Evolutionary conservation across 2,329 filamentous ascomycete species (phyloP), one percentile per base, ranked within the genome.

Genomic region (Xylariaceae sp.): DNA sequence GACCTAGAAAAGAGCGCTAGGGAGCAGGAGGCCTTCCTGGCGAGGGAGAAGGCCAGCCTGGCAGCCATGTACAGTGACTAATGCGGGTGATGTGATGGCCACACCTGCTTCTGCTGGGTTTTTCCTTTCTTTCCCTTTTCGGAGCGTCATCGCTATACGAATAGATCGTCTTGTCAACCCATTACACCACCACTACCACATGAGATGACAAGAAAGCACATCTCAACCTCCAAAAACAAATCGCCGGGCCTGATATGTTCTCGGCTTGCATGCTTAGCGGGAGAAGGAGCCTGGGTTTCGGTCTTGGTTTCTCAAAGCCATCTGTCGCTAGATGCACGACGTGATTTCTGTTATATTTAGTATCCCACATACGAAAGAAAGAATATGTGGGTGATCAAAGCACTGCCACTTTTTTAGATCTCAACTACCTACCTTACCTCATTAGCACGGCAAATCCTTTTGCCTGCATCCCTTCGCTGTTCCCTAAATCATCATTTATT

Each of bases 1-100:
- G 82, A 86, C 69, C 63, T 86, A 55, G 76, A 82, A 57, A 81
- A 83, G 74, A 84, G 80, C 65, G 71, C 79, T 26, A 64, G 69
- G 27, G 83, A 86, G 66, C 83, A 86, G 65, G 78, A 78, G 58
- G 70, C 60, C 34, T 86, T 83, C 58, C 67, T 86, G 61, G 68
- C 61, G 2, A 53, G 67, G 48, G 69, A 72, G 47, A 72, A 65
- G 51, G 60, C 60, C 9, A 62, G 58, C 47, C 56, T 59, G 32
- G 40, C 40, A n/a, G 51, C 40, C 8, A 35, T 19, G 37, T 56
- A 61, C 31, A 61, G 54, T 12, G 52, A 59, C 53, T 57, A 35
- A 56, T 9, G 7, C 43, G 43, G 11, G 3, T 37, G 35, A 9
- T 11, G 8, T 11, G 5, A 5, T 34, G 32, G 5, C 32, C 32